Conservation (phyloP, 2,329 filamentous ascomycete species). For the Sodiomyces alkalinus region DNA sequence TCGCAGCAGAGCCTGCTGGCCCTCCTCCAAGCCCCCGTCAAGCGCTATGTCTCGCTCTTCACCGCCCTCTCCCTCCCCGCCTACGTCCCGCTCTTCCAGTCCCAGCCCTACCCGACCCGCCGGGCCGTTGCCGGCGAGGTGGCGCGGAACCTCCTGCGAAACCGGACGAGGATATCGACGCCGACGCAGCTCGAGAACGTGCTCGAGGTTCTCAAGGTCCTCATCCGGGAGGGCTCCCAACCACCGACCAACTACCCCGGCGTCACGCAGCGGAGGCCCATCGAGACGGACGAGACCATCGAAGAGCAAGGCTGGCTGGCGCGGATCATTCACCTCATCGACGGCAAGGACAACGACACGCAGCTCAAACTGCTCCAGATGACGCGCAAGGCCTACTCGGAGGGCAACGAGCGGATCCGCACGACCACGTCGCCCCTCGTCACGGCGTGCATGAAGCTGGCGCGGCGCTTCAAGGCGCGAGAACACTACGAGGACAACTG, state of each 20-base stretch:
- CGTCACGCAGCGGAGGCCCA: conserved; percentile 55
- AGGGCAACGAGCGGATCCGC: conserved; percentile 89
- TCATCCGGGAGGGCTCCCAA: conserved; percentile 87
- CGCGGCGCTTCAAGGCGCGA: conserved; percentile 72
- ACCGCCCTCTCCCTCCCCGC: conserved; percentile 88
- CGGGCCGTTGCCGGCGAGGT: conserved; percentile 85
- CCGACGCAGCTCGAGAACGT: conserved; percentile 74
- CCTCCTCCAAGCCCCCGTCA: conserved; percentile 79
- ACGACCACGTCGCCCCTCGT: conserved; percentile 90
- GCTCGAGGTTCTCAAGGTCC: conserved; percentile 71
- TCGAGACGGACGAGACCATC: conserved; percentile 91
- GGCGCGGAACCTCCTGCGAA: conserved; percentile 64
- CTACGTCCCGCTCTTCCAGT: conserved; percentile 78
- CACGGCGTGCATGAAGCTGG: conserved; percentile 78
- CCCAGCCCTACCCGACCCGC: conserved; percentile 84
- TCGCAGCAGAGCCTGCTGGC: conserved; percentile 82
- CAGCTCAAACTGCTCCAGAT: conserved; percentile 90
- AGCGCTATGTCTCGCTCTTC: conserved; percentile 84
- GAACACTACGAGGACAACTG: conserved; percentile 65
- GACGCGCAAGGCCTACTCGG: conserved; percentile 69
- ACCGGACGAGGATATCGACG: conserved; percentile 66
- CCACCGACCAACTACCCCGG: conserved; percentile 72
- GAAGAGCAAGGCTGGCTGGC: conserved; percentile 98
- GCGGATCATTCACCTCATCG: conserved; percentile 75
- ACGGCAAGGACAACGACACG: conserved; percentile 74